A percentile compares a stretch with the other conserved stretches of the same genome.
phyloP scores from a whole-genome alignment of 75 land plant species.

The Larix kaempferi region DNA sequence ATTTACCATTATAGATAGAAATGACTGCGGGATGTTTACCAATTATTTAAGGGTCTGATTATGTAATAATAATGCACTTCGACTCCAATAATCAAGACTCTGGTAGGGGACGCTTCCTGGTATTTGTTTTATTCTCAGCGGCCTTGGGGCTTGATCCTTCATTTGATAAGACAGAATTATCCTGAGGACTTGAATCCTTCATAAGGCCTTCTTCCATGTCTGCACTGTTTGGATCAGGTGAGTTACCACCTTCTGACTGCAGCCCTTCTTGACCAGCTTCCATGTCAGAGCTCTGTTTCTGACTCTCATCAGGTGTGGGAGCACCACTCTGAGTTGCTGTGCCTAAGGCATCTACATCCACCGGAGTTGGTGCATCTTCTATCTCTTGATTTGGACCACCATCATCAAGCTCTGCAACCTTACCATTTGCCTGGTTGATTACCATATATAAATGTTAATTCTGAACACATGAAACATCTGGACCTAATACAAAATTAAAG shows the following conservation, averaged over 20 bases:
- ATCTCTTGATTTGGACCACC: conserved; percentile 43
- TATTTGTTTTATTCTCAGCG: not conserved
- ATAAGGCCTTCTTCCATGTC: conserved; percentile 8
- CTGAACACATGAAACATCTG: not conserved
- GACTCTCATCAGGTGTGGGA: conserved; percentile 48
- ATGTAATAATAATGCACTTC: not conserved
- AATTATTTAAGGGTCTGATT: no score
- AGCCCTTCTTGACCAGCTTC: conserved; percentile 45
- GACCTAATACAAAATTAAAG: conserved; percentile 7
- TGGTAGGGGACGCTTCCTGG: conserved; percentile 1
- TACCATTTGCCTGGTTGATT: conserved; percentile 12
- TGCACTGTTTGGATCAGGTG: conserved; percentile 6
- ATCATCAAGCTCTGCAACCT: conserved; percentile 38
- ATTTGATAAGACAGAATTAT: not conserved
- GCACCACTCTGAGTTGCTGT: conserved; percentile 30
- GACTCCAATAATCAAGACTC: not conserved
- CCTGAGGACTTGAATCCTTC: conserved; percentile 10
- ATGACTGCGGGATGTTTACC: no score
- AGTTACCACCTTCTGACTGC: conserved; percentile 37
- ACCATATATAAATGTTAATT: not conserved
- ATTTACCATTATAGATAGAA: no score
- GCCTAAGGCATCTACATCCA: conserved; percentile 45
- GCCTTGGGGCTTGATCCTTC: conserved; percentile 10
- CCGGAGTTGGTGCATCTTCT: conserved; percentile 41
- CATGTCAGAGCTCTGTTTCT: conserved; percentile 53